Base-by-base conservation (phyloP, 164 flowering plant species). In the Paratinospora sagittata region DNA sequence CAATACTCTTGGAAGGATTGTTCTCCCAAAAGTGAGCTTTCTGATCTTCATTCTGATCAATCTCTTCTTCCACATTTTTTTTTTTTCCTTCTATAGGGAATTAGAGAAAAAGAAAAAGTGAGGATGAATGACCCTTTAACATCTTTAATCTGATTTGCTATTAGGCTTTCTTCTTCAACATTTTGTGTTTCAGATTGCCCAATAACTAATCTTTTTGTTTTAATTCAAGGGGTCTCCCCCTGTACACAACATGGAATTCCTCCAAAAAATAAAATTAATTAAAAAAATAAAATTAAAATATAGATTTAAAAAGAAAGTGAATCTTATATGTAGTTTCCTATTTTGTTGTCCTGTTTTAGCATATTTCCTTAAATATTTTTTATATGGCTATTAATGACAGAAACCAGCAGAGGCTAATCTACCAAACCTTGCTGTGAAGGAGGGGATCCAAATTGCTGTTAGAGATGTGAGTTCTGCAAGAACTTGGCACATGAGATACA, bases 1-100 rank as follows among this genome's bases (percentile, higher is more conserved):
- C 12, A 55, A 27, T 55, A 34, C 63, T 26, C 72, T 69, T 34
- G 77, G 77, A 64, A 74, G 73, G 69, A 65, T 74, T 63, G 67
- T 74, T 21, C 73, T 74, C 58, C 77, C 77, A 64, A 74, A 74
- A 72, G 73, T 69, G 34, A 67, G 34, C 37, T 47, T 71, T 16
- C 3, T 17, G 55, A 8, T 30, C 12, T 30, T 69, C 17, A 19
- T 67, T 67, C 43, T 58, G 55, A 30, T 13, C 39, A 14, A 5
- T 23, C 52, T 66, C 47, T 16, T 7, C 16, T 12, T 26, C 17
- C 4, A 1, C 34, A 30, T 30, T 30, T 30, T 1, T 43, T 24
- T n/a, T 66, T 0, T 3, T 34, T 36, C 36, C 41, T 64, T 34
- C 23, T 17, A 2, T 30, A 9, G 37, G 2, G 8, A 63, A 27